phyloP scores from a whole-genome alignment of 305 asterid species.

The Coffea humblotiana region DNA sequence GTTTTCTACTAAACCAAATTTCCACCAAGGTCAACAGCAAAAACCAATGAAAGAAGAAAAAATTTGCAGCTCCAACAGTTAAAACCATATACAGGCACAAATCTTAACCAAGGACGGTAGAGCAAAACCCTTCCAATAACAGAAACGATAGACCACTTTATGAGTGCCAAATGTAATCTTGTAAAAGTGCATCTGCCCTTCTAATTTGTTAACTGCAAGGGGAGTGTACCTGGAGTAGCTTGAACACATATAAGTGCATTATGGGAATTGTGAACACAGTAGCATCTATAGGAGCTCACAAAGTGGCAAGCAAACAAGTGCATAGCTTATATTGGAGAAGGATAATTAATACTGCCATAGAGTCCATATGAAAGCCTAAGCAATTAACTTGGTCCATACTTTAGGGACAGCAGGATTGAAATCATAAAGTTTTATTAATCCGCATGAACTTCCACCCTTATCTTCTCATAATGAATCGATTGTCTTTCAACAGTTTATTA shows the following conservation, averaged over 20 bases:
- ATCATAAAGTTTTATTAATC: no score
- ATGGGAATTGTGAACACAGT: no score
- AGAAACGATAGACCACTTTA: not conserved
- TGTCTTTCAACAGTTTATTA: no score
- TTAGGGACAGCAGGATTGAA: no score
- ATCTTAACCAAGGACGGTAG: not conserved
- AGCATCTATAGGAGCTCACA: no score
- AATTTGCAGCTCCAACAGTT: constrained; percentile 7
- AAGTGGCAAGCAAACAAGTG: no score
- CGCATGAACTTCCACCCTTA: no score
- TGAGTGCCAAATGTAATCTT: not conserved
- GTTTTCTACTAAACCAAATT: not conserved
- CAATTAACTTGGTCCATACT: no score
- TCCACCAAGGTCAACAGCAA: not conserved
- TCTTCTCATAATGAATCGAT: no score
- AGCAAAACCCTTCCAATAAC: not conserved
- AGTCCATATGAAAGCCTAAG: no score
- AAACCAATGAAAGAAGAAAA: not conserved
- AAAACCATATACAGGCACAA: not conserved
- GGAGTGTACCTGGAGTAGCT: not conserved
- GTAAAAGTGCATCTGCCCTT: not conserved
- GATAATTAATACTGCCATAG: no score
- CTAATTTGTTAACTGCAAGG: not conserved
- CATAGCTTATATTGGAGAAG: no score
- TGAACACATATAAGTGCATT: not conserved